phyloP scores from a whole-genome alignment of 1,139 yeast species.

The Meyerozyma elateridarum region DNA sequence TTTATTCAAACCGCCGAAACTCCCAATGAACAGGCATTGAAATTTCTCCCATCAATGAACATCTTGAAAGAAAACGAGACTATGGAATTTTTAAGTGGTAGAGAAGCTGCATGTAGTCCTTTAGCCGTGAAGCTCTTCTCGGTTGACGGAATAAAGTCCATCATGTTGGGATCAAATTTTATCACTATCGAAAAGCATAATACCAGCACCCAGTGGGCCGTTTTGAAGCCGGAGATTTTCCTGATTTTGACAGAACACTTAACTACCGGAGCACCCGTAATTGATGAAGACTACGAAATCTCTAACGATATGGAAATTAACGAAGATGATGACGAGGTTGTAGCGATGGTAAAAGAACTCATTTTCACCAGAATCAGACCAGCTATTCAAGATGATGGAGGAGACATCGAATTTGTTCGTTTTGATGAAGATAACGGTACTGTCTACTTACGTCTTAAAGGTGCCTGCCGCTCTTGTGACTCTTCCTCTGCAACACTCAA shows the following conservation, averaged over 20 bases:
- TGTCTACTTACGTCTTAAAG: constrained; percentile 61
- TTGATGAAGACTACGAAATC: constrained; percentile 30
- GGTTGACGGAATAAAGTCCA: constrained; percentile 47
- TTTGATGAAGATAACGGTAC: constrained; percentile 62
- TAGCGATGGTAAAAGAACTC: constrained; percentile 87
- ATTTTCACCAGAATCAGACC: constrained; percentile 94
- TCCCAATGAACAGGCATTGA: constrained; percentile 45
- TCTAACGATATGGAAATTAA: constrained; percentile 34
- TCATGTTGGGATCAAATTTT: constrained; percentile 59
- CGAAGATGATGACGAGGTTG: constrained; percentile 73
- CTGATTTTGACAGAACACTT: constrained; percentile 79
- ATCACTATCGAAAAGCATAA: constrained; percentile 75
- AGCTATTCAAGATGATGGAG: constrained; percentile 85
- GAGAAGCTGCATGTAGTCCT: constrained; percentile 54
- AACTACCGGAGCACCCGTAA: constrained; percentile 63
- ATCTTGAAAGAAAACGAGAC: constrained; percentile 45
- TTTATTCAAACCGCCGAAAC: constrained; percentile 19
- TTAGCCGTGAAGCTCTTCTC: constrained; percentile 49
- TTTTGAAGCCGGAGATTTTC: constrained; percentile 84
- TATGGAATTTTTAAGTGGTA: constrained; percentile 48
- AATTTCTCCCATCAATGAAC: constrained; percentile 42
- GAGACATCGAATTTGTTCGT: constrained; percentile 70
- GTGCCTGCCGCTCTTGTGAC: constrained; percentile 79
- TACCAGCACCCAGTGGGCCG: constrained; percentile 58
- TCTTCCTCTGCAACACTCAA: constrained; percentile 72